phyloP scores from a whole-genome alignment of 2,329 filamentous ascomycete species.

The Pezicula radicicola region DNA sequence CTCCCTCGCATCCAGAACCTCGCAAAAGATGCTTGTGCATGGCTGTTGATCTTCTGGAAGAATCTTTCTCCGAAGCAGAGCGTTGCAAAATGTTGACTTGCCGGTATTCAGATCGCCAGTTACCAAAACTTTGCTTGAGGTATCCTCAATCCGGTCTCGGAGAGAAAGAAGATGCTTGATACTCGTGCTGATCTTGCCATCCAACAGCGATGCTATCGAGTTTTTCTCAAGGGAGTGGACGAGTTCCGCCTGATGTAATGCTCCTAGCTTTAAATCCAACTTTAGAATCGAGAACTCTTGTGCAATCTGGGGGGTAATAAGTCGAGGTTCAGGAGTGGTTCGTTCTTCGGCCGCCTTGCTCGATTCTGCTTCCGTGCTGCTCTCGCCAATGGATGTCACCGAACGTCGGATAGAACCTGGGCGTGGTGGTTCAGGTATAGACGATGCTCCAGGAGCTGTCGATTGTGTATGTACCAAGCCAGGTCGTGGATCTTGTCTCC shows the following conservation, averaged over 20 bases:
- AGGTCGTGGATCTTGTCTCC: slow-evolving; percentile 54
- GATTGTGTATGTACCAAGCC: slow-evolving; percentile 63
- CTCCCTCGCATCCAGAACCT: slow-evolving; percentile 88
- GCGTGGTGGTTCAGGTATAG: slow-evolving; percentile 30
- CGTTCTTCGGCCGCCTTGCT: slow-evolving; percentile 67
- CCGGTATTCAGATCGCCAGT: slow-evolving; percentile 96
- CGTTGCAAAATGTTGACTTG: slow-evolving; percentile 99
- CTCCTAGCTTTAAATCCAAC: slow-evolving; percentile 86
- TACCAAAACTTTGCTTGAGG: slow-evolving; percentile 91
- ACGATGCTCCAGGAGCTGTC: slow-evolving; percentile 35
- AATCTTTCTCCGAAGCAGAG: slow-evolving; percentile 86
- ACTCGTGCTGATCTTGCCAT: slow-evolving; percentile 91
- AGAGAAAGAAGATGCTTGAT: slow-evolving; percentile 85
- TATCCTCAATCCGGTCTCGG: slow-evolving; percentile 93
- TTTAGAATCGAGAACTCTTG: slow-evolving; percentile 96
- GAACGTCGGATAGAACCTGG: slow-evolving; percentile 62
- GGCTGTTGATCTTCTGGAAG: slow-evolving; percentile 96
- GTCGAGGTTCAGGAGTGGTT: slow-evolving; percentile 65
- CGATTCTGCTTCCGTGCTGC: slow-evolving; percentile 59
- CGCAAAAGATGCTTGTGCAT: slow-evolving; percentile 97
- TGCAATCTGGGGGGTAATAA: slow-evolving; percentile 88
- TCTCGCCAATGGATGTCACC: slow-evolving; percentile 65
- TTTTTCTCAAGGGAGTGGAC: slow-evolving; percentile 93
- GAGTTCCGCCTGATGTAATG: slow-evolving; percentile 81
- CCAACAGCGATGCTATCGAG: slow-evolving; percentile 84